phyloP scores from a whole-genome alignment of 805 yeast genomes.

The Candida ortonii region DNA sequence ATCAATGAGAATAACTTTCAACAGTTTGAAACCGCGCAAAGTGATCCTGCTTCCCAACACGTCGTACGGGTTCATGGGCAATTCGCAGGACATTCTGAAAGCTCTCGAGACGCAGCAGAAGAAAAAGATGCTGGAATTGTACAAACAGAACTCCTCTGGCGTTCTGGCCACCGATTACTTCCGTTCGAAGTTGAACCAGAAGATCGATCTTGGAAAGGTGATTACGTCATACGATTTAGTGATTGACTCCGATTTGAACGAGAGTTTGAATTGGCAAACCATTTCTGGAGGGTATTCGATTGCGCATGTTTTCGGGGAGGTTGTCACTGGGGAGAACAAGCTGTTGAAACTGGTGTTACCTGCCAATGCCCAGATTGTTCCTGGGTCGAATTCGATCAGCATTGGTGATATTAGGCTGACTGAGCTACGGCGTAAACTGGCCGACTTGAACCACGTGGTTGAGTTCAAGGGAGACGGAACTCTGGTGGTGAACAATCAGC shows the following conservation, averaged over 20 bases:
- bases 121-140: slow-evolving; percentile 16
- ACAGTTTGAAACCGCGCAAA: slow-evolving; percentile 74
- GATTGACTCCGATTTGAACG: slow-evolving; percentile 61
- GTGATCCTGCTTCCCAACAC: slow-evolving; percentile 46
- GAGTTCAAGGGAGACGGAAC: slow-evolving; percentile 94
- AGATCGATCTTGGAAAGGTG: slow-evolving; percentile 51
- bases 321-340: slow-evolving; percentile 26
- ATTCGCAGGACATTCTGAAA: slow-evolving; percentile 19
- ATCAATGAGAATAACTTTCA: slow-evolving; percentile 73
- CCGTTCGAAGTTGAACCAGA: slow-evolving; percentile 36
- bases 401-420: slow-evolving; percentile 88
- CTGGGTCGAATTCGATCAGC: slow-evolving; percentile 35
- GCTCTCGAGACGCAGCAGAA: slow-evolving; percentile 21
- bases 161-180: slow-evolving; percentile 27
- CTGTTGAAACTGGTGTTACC: slow-evolving; percentile 15
- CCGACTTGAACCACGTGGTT: slow-evolving; percentile 60
- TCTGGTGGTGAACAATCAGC: slow-evolving; percentile 73
- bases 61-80: slow-evolving; percentile 23
- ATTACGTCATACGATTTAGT: slow-evolving; percentile 56
- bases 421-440: slow-evolving; percentile 66
- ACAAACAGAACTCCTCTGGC: slow-evolving; percentile 16
- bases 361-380: slow-evolving; percentile 13
- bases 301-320: slow-evolving; percentile 76
- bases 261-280: slow-evolving; percentile 76
- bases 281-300: slow-evolving; percentile 78